Evolutionary conservation across 1,284 basidiomycete genomes (phyloP), one percentile per base, ranked within the genome.

Genomic region (Ganoderma multipileum): DNA sequence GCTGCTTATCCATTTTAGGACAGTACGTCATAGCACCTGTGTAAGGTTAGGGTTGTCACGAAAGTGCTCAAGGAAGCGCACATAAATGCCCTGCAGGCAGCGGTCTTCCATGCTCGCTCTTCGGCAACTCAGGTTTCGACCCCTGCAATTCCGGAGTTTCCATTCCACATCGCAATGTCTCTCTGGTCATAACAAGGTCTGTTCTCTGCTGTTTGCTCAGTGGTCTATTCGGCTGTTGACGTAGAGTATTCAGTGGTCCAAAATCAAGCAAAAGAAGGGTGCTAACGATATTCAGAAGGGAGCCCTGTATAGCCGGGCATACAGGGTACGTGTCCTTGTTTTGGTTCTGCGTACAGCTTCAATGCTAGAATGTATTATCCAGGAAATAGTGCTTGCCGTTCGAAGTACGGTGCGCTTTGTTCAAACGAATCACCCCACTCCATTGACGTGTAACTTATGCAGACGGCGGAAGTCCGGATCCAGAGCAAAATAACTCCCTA

Each of bases 251-350:
- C 54, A 93, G 90, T 96, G 94, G 94, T 94, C 93, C 2, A 96
- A 96, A 84, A 95, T 96, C 78, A 91, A 94, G 78, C 88, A 93
- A 70, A 87, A 86, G 75, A 96, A 96, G 76, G 94, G 92, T 14
- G 83, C 84, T 2, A 90, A 86, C 64, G 94, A 96, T 77, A 83
- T 84, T 3, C 86, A 89, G 75, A 91, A 89, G 76, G 87, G 90
- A 59, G 81, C 83, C 41, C 68, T 90, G 14, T 93, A 89, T 66
- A 84, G 86, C 52, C 88, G 84, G 73, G 84, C 89, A 6, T 86
- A 83, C 68, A 84, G 85, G 70, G 93, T 93, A 77, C 68, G 89
- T 69, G n/a, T 41, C 3, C 2, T 7, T 26, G 12, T 57, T 11
- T 44, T 33, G 0, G 1, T 33, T 67, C 26, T 38, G 26, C 50